Conservation (phyloP, 73 alveolate species). For the Paramecium sonneborni region DNA sequence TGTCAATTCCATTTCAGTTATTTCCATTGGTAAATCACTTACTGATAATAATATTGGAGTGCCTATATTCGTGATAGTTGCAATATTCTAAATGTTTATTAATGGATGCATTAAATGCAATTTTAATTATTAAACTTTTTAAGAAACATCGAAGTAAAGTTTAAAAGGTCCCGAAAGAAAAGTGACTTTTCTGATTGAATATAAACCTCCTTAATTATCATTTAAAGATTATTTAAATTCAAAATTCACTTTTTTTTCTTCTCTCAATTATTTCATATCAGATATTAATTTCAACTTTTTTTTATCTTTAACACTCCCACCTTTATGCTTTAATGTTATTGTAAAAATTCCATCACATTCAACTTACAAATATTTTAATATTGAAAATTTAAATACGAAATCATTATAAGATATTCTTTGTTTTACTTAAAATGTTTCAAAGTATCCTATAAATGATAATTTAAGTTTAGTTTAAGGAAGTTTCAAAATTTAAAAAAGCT, state of each 20-base stretch:
- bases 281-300: neutral
- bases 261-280: neutral
- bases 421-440: neutral
- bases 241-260: neutral
- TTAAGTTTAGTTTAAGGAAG: constrained; percentile 3
- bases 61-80: neutral
- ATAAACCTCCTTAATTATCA: neutral
- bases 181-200: neutral
- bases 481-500: neutral
- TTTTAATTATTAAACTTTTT: neutral
- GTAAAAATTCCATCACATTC: constrained; percentile 2
- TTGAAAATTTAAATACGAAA: neutral
- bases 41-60: neutral
- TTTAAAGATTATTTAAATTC: neutral
- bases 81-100: neutral
- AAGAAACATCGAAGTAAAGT: constrained; percentile 4
- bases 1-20: neutral
- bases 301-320: neutral
- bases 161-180: constrained; percentile 5
- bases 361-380: neutral
- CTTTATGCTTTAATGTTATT: neutral
- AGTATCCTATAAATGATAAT: neutral
- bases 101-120: neutral
- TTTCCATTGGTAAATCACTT: neutral
- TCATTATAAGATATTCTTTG: neutral